These are phyloP conservation scores for Aspergillus neotritici DNA, from an alignment of 2,329 filamentous ascomycete species.

Conservation along the genomic window DNA sequence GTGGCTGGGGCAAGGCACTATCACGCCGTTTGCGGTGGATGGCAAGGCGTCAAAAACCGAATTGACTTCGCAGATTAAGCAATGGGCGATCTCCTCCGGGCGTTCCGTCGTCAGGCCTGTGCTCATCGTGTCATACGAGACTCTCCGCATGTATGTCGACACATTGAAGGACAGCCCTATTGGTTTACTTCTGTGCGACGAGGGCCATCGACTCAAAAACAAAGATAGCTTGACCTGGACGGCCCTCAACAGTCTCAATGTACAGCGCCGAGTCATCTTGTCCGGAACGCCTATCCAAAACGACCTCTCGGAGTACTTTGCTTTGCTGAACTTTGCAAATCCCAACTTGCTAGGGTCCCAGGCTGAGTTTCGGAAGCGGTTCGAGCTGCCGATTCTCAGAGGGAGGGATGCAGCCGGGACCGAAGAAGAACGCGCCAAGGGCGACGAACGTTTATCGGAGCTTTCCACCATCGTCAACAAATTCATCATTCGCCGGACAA, in stretches of 20 bases:
- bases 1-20: constrained; percentile 88
- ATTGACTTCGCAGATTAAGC: constrained; percentile 78
- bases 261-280: constrained; percentile 84
- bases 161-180: constrained; percentile 87
- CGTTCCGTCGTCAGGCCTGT: constrained; percentile 84
- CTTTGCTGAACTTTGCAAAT: constrained; percentile 93
- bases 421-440: constrained; percentile 73
- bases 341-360: constrained; percentile 84
- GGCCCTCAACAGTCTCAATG: constrained; percentile 83
- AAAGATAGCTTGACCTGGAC: constrained; percentile 93
- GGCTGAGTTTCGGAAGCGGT: constrained; percentile 87
- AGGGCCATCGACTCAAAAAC: constrained; percentile 94
- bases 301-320: constrained; percentile 96
- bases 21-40: constrained; percentile 91
- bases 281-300: constrained; percentile 98
- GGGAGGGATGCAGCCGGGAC: constrained; percentile 87
- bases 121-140: constrained; percentile 97
- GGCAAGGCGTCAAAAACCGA: constrained; percentile 95
- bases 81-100: constrained; percentile 92
- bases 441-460: constrained; percentile 75
- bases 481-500: constrained; percentile 95
- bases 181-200: constrained; percentile 88
- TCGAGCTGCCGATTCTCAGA: constrained; percentile 84
- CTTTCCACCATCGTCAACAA: constrained; percentile 86
- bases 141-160: constrained; percentile 81